Conservation (phyloP, 73 alveolate genomes). For the Symbiodinium natans region DNA sequence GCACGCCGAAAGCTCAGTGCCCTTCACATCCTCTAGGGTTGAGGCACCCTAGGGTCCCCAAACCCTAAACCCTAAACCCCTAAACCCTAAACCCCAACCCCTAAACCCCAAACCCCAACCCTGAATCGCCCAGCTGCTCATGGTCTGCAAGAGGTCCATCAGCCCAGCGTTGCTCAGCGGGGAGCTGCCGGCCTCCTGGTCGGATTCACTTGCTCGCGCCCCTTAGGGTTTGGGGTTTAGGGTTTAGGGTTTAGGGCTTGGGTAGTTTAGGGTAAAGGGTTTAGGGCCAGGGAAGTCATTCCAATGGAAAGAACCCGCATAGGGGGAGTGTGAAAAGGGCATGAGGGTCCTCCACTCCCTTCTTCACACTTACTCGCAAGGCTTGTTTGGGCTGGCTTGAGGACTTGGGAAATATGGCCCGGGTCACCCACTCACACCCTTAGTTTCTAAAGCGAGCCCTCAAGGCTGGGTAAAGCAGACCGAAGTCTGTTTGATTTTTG, state of each 20-base stretch:
- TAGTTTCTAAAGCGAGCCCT: no score
- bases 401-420: no score
- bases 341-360: background rate
- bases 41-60: background rate
- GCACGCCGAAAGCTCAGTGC: no score
- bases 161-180: background rate
- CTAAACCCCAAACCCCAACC: background rate
- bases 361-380: background rate
- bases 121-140: background rate
- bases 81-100: background rate
- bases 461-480: no score
- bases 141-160: background rate
- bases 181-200: background rate
- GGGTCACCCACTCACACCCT: no score
- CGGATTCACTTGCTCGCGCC: no score
- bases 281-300: background rate
- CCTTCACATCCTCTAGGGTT: no score
- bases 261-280: background rate
- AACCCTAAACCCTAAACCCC: background rate
- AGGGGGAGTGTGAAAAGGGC: no score
- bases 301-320: no score
- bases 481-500: no score
- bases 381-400: no score
- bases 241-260: background rate
- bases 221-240: no score